These are phyloP conservation scores for Tetragonia tetragonoides DNA, from an alignment of 148 eudicot species.

Conservation along the genomic window DNA sequence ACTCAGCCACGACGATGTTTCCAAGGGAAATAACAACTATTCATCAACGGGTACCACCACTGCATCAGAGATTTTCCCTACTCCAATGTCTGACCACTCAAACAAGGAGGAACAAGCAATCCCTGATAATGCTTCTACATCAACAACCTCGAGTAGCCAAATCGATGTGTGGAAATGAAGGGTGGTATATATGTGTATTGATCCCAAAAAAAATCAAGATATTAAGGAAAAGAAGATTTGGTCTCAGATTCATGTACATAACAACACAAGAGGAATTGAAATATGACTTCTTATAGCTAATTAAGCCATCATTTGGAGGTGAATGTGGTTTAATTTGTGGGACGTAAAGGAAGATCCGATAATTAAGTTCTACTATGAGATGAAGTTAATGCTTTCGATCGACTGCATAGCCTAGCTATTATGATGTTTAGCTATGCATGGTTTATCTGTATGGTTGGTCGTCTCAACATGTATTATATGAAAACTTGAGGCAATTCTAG, in stretches of 20 bases:
- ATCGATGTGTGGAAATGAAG: slow-evolving; percentile 30
- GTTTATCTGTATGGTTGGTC: background rate
- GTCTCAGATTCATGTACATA: slow-evolving; percentile 29
- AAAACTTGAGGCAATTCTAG: background rate
- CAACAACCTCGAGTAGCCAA: slow-evolving; percentile 29
- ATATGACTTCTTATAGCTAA: background rate
- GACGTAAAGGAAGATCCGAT: background rate
- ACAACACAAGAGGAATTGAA: slow-evolving; percentile 4
- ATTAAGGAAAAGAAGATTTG: slow-evolving; percentile 1
- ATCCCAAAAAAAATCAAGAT: background rate
- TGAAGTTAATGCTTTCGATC: background rate
- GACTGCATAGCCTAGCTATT: background rate
- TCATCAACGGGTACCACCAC: background rate
- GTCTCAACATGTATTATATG: background rate
- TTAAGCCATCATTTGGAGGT: slow-evolving; percentile 17
- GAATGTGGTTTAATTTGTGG: background rate
- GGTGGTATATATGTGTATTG: background rate
- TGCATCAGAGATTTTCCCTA: slow-evolving; percentile 11
- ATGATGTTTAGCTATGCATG: background rate
- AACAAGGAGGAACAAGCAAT: slow-evolving; percentile 26
- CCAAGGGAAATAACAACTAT: slow-evolving; percentile 11
- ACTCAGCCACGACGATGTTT: background rate
- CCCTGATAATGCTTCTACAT: slow-evolving; percentile 27
- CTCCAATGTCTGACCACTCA: slow-evolving; percentile 11
- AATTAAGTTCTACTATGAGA: background rate